phyloP scores from a whole-genome alignment of 2,329 filamentous ascomycete species.

The Sarocladium oryzae region DNA sequence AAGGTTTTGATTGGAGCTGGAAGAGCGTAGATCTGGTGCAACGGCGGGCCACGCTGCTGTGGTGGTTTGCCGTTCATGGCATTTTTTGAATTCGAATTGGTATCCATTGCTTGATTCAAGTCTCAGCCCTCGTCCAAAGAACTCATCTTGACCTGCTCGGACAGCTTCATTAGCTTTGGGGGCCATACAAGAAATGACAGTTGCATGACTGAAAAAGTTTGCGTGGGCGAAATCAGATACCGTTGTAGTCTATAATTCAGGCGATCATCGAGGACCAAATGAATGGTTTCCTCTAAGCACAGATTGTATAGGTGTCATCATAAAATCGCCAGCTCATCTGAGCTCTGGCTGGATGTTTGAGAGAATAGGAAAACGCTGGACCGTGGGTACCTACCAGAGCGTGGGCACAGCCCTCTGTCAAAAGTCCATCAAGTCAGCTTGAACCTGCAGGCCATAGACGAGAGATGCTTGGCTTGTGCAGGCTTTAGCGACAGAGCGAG shows the following conservation, averaged over 20 bases:
- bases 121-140: constrained; percentile 37
- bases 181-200: too few relatives aligned
- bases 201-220: too few relatives aligned
- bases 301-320: constrained; percentile 55
- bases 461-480: neutral
- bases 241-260: constrained; percentile 85
- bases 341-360: neutral
- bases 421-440: neutral
- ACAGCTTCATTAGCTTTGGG: constrained; percentile 14
- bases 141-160: constrained; percentile 40
- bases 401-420: neutral
- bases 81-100: neutral
- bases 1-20: constrained; percentile 76
- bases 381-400: constrained; percentile 13
- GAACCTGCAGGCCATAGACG: neutral
- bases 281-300: constrained; percentile 54
- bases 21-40: constrained; percentile 72
- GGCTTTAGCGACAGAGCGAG: neutral
- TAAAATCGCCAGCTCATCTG: constrained; percentile 15
- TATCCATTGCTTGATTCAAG: constrained; percentile 11
- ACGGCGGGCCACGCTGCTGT: constrained; percentile 33
- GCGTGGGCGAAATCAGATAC: constrained; percentile 72
- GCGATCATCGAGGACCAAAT: constrained; percentile 55
- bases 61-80: constrained; percentile 12
- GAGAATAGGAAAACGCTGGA: constrained; percentile 10